phyloP scores from a whole-genome alignment of 805 yeast genomes.

The Wickerhamiella australiensis region DNA sequence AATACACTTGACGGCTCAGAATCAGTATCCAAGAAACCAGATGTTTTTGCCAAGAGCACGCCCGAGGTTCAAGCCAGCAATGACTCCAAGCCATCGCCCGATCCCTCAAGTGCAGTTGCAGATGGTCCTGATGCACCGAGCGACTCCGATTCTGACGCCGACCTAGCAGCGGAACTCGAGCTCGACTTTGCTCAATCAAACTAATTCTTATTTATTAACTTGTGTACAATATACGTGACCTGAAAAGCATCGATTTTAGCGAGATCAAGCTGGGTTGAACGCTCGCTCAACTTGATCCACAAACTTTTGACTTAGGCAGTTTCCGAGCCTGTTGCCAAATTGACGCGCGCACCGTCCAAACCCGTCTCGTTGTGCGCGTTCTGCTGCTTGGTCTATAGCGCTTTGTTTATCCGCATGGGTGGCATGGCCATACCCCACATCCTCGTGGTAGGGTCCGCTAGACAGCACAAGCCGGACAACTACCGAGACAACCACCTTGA shows the following conservation, averaged over 20 bases:
- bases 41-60: not conserved
- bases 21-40: not conserved
- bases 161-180: not conserved
- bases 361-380: slow-evolving; percentile 48
- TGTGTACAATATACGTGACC: too few relatives aligned
- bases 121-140: too few relatives aligned
- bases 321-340: slow-evolving; percentile 65
- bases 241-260: too few relatives aligned
- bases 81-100: too few relatives aligned
- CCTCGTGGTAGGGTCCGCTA: slow-evolving; percentile 75
- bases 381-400: not conserved
- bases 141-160: not conserved
- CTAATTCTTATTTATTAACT: not conserved
- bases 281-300: not conserved
- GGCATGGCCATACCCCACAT: slow-evolving; percentile 64
- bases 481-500: slow-evolving; percentile 24
- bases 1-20: not conserved
- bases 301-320: slow-evolving; percentile 28
- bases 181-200: not conserved
- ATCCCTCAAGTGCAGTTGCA: too few relatives aligned
- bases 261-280: not conserved
- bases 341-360: slow-evolving; percentile 65
- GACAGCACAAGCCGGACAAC: slow-evolving; percentile 54
- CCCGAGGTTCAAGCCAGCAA: too few relatives aligned
- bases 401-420: not conserved